Evolutionary conservation across 2,329 filamentous ascomycete species (phyloP).

Genomic region (Epichloe aotearoae): DNA sequence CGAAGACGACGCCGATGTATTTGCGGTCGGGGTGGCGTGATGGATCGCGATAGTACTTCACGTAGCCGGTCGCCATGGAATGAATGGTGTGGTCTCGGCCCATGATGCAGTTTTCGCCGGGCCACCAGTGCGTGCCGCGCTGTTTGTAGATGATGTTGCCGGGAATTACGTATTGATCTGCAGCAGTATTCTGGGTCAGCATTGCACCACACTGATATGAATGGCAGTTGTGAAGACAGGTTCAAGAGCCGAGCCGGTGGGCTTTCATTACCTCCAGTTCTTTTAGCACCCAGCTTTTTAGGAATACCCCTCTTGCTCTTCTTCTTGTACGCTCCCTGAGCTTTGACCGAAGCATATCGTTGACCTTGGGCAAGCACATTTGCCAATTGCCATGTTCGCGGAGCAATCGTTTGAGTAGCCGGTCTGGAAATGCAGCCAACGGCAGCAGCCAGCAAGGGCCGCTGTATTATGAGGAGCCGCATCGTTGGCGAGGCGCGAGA

Average conservation of each 20-base stretch:
- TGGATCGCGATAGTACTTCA: slow-evolving; percentile 93
- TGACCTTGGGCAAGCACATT: slow-evolving; percentile 34
- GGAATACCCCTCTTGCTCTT: slow-evolving; percentile 45
- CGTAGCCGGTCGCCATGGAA: slow-evolving; percentile 72
- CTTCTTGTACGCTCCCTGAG: slow-evolving; percentile 56
- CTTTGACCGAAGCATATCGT: slow-evolving; percentile 46
- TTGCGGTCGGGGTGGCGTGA: slow-evolving; percentile 69
- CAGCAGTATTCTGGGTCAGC: not conserved
- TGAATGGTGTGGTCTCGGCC: slow-evolving; percentile 95
- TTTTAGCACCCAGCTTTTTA: slow-evolving; percentile 91
- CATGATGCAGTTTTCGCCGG: slow-evolving; percentile 90
- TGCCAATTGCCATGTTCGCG: slow-evolving; percentile 16
- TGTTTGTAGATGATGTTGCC: slow-evolving; percentile 98
- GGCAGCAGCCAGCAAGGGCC: slow-evolving; percentile 30
- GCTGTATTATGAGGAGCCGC: slow-evolving; percentile 33
- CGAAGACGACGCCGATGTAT: slow-evolving; percentile 88
- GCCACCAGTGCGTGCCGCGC: slow-evolving; percentile 85
- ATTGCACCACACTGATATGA: not conserved
- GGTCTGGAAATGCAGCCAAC: not conserved
- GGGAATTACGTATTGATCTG: slow-evolving; percentile 83
- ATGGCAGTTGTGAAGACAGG: not conserved
- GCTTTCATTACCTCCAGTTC: slow-evolving; percentile 58
- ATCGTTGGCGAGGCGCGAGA: slow-evolving; percentile 20
- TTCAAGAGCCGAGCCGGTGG: not conserved
- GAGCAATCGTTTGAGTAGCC: not conserved